Evolutionary conservation across 371 early-diverging fungal genomes (phyloP), one percentile per base, ranked within the genome.

Genomic region (Coemansia sp.): DNA sequence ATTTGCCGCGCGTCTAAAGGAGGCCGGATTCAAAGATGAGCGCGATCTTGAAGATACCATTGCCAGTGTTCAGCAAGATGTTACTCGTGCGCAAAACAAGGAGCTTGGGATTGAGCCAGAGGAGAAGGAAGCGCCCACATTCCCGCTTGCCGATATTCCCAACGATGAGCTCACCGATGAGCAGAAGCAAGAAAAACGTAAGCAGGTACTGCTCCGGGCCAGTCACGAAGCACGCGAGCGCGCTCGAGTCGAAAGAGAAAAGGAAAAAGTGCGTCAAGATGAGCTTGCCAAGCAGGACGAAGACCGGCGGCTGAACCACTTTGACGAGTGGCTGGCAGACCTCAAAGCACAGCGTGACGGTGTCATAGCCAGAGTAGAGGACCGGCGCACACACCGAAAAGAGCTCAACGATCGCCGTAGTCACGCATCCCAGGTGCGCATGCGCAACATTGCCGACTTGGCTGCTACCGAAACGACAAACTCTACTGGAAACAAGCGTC

Each of bases 331-430:
- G 95, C 71, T 93, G 18, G 82, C 76, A 0, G 87, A 88, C 50
- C 57, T 90, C 21, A 83, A 91, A 39, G 69, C 76, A 13, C 88
- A 86, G 69, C 82, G 93, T 50, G 72, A 84, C 72, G 84, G 58
- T 39, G 39, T 68, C 18, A 66, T 74, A 10, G 14, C 39, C 16
- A 48, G 79, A 27, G 68, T 81, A 31, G 66, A 67, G 40, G 71
- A 79, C 22, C 68, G 79, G 29, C 64, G 61, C 21, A 39, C 64
- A 39, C 77, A 84, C 42, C 87, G 88, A 13, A 83, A 87, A 40
- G 91, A 94, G 66, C 83, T 95, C 13, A 83, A 87, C 10, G 94
- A 95, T 80, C 86, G 95, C 34, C 84, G 92, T 42, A 92, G 92
- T 72, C 88, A 89, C 42, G 92, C 92, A 10, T 91, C 95, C 5